Evolutionary conservation across 306 rosid genomes (phyloP).

Genomic region (Rubus idaeus): DNA sequence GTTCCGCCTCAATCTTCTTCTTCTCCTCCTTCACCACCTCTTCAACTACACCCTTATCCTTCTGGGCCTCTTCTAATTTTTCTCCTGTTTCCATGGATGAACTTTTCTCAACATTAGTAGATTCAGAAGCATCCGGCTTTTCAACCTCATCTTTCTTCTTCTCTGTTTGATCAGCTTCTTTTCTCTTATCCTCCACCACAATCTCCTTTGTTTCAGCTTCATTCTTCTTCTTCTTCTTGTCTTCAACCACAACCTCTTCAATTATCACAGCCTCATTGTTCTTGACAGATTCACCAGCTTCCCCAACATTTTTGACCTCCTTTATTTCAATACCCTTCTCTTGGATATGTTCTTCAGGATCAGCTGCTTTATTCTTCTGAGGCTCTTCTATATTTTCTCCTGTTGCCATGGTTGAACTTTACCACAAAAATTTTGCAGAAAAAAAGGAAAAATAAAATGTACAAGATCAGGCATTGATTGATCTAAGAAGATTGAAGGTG

Average conservation of each 20-base stretch:
- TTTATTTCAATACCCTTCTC: neutral
- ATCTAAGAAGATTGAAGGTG: neutral
- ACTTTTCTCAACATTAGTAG: too few relatives aligned
- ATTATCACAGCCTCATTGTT: neutral
- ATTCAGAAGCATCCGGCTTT: too few relatives aligned
- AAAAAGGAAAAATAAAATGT: neutral
- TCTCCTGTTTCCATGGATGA: too few relatives aligned
- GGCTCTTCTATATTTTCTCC: neutral
- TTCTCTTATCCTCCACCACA: neutral
- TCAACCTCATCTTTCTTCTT: neutral
- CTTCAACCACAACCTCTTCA: neutral
- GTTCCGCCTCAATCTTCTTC: neutral
- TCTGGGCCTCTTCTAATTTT: too few relatives aligned
- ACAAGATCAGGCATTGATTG: neutral
- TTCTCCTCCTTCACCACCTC: neutral
- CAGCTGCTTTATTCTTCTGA: neutral
- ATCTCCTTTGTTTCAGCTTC: neutral
- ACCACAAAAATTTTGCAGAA: neutral
- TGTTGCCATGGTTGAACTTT: slow-evolving; percentile 1
- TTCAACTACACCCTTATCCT: neutral
- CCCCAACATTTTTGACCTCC: neutral
- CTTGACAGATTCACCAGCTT: neutral
- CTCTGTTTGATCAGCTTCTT: neutral
- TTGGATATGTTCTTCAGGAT: neutral
- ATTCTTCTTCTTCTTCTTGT: neutral